Base-by-base conservation (phyloP, 176 grass and related monocot species). In the Eleusine coracana region DNA sequence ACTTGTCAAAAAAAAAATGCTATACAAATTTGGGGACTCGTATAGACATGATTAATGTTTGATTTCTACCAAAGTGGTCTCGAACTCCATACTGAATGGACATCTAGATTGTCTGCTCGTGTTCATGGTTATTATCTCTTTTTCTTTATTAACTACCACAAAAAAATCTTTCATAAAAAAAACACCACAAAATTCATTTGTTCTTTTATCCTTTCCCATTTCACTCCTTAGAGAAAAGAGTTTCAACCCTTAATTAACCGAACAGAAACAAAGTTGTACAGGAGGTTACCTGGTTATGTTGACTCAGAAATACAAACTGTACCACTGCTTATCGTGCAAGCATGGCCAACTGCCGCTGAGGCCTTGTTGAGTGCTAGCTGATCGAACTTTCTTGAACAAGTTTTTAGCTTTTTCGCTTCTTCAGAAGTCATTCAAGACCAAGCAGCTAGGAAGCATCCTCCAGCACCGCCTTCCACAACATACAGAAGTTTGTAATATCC, bases 371-470 rank as follows among this genome's bases (percentile, higher is more conserved):
- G n/a, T 27, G 23, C 18, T 5, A 20, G 48, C 69, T 25, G 5
- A 28, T 15, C 11, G 48, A 28, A 27, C 41, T 46, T 71, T 21
- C 21, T 27, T n/a, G 17, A 27, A 71, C 21, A 27, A 28, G 10
- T 41, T 48, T 48, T 48, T 4, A 5, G 3, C 21, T 7, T 25
- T 25, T 23, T 60, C 7, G 20, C 55, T 23, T 23, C 21, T 60
- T 60, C 56, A 10, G 6, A 23, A 23, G 21, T 10, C 21, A 21
- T 21, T 5, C 5, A 21, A 23, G 10, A 2, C 3, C 21, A 23
- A 60, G 2, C 8, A 23, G 56, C 21, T 23, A 42, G 67, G 68
- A 71, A 71, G 68, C 68, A 71, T 71, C 69, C 42, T 71, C 20
- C 20, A 0, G 21, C 1, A 23, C 20, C 6, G 20, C 9, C 20